Base-by-base conservation (phyloP, 2,329 filamentous ascomycete species). In the Aphanocladium album region DNA sequence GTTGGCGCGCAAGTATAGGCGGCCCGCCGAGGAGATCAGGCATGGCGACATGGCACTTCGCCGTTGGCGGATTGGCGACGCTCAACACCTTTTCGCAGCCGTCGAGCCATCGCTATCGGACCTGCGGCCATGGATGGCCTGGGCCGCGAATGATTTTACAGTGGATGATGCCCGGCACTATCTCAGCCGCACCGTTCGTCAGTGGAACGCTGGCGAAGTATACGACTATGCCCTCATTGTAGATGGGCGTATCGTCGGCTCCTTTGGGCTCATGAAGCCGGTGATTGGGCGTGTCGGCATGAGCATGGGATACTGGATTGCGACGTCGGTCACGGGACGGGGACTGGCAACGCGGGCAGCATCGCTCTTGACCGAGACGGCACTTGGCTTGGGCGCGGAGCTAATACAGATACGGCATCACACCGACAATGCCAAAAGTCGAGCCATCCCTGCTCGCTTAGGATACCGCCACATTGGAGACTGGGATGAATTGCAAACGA, bases 241-340 rank as follows among this genome's bases (percentile, higher is more conserved):
- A 6, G 12, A 12, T 35, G 12, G 12, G 6, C 6, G 6, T 6
- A 35, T 35, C 12, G 33, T 35, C 33, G 33, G 33, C 33, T 35
- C 33, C 6, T 35, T 35, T 35, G 33, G 33, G 12, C 33, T 35
- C 33, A 35, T 35, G 33, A 35, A 12, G 6, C 19, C 46, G 6
- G 25, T 39, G 5, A 46, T 17, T 14, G 25, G 58, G 9, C 43
- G 14, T n/a, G 51, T 37, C 21, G 37, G n/a, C 17, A 50, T 64
- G 30, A 57, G 63, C 46, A 52, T 66, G 6, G 46, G 64, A n/a
- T 66, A 66, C 60, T 66, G 64, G 64, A 46, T 66, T 2, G 64
- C 63, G 2, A 62, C 57, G 2, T 33, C 45, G 27, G 60, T 39
- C 25, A 66, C 63, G 3, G 63, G 63, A 2, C 60, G 62, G 7